These are phyloP conservation scores for Linum lewisii DNA, from an alignment of 345 rosid species.

Conservation along the genomic window DNA sequence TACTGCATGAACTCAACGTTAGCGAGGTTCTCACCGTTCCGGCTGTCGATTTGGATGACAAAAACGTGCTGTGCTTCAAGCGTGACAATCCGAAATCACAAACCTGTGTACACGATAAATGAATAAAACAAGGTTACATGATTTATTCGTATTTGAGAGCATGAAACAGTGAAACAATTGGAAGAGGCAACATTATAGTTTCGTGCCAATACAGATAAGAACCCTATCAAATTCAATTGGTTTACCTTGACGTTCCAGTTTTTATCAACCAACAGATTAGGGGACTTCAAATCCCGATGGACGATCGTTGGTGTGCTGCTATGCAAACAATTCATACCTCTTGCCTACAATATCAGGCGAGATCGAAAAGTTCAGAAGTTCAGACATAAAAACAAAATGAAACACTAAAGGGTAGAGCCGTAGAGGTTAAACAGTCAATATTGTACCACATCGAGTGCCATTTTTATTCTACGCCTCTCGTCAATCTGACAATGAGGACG, in stretches of 20 bases:
- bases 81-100: slow-evolving; percentile 97
- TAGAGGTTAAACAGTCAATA: slow-evolving; percentile 9
- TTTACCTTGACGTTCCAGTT: slow-evolving; percentile 97
- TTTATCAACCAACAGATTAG: slow-evolving; percentile 94
- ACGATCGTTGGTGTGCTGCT: slow-evolving; percentile 90
- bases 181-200: neutral
- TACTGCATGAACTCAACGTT: too few relatives aligned
- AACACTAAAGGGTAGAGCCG: neutral
- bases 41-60: slow-evolving; percentile 99
- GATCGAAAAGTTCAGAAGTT: slow-evolving; percentile 7
- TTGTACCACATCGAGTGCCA: slow-evolving; percentile 99
- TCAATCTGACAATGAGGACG: slow-evolving; percentile 90
- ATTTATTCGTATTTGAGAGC: neutral
- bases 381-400: slow-evolving; percentile 4
- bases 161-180: neutral
- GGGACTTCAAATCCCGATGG: slow-evolving; percentile 97
- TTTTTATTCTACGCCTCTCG: slow-evolving; percentile 86
- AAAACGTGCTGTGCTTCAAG: slow-evolving; percentile 88
- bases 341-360: slow-evolving; percentile 49
- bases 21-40: slow-evolving; percentile 64
- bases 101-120: slow-evolving; percentile 48
- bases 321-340: slow-evolving; percentile 99
- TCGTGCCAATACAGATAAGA: neutral
- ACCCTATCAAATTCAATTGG: neutral
- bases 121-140: neutral